Evolutionary conservation across 139 green algal species (phyloP), one percentile per base, ranked within the genome.

Genomic region (Chlamydomonas sphaeroides): DNA sequence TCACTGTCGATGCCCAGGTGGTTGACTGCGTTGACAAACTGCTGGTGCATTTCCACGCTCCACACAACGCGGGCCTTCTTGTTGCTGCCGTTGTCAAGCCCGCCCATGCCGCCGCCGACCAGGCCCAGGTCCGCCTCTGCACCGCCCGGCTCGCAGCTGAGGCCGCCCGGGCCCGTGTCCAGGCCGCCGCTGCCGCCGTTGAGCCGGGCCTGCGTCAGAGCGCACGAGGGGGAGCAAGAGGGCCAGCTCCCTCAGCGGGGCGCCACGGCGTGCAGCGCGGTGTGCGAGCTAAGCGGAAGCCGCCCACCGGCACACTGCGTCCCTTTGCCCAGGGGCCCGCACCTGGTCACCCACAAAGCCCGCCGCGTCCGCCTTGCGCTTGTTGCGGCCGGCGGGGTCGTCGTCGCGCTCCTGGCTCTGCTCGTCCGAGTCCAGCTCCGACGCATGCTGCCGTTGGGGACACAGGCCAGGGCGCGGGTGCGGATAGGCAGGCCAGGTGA

Each of bases 11-110:
- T 91, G 33, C 96, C 97, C 48, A 99, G 90, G 80, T 94, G 87
- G 75, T 98, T 97, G 65, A 99, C 97, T 2, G 96, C 96, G 35
- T 95, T 92, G 23, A 99, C 95, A 92, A 99, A 99, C 76, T 97
- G 93, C 80, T 94, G 92, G 87, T 99, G 97, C 93, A 99, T 98
- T 81, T 99, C 96, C 49, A 96, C 91, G 3, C 88, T 94, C 97
- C 97, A 99, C 67, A 98, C 94, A 42, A 99, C 96, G 8, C 97
- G 89, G 4, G 93, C 90, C 84, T 98, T 98, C 90, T 99, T 99
- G 33, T 68, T 77, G 33, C 61, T 84, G 2, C 93, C 91, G 3
- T 90, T 87, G 0, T 91, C 56, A 20, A 17, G 18, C 18, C 49
- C 49, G 6, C 5, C 8, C 49, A 56, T 56, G 18, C 21, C 25